Evolutionary conservation across 352 stramenopile species (phyloP), one percentile per base, ranked within the genome.

Genomic region (Pythium periplocum): DNA sequence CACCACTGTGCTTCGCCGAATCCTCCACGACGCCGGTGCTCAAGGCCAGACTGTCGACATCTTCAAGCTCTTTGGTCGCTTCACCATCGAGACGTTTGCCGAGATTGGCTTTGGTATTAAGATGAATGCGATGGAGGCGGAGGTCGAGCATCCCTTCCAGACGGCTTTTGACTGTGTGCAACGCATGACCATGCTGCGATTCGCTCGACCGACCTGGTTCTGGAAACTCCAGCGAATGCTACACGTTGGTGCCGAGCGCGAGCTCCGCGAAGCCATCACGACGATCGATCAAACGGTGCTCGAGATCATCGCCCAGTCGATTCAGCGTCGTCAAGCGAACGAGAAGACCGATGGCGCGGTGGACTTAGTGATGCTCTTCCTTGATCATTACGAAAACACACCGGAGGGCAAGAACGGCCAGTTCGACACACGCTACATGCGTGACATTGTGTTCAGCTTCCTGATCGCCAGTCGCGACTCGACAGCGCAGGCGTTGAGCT

Each of bases 401-500:
- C 7, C 38, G 38, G 38, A 42, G 7, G 7, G 7, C 12, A 42
- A 42, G 53, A 38, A 59, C 1, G 34, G 41, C 2, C 6, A 12
- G 5, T 69, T 78, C 33, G 66, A 78, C 34, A 55, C 68, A 17
- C 44, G 10, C 1, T 51, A 55, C 39, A 34, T 94, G 26, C 77
- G 78, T 26, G 81, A 94, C 58, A 71, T 95, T 5, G 74, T 88
- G 10, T 62, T 96, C 32, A 91, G 78, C 43, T 87, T 94, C 59
- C 50, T 96, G n/a, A 66, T 95, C 36, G 81, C 83, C 38, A 85
- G 85, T 4, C 68, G 85, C 6, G 85, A 96, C 43, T 50, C 94
- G 1, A 92, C 80, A 0, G 81, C 85, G 10, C 79, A 85, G 35
- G 65, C 79, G 7, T 55, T 95, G 1, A 69, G 61, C 7, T 95